phyloP scores from a whole-genome alignment of 257 asterid genomes.

The Solanum infundibuliforme region DNA sequence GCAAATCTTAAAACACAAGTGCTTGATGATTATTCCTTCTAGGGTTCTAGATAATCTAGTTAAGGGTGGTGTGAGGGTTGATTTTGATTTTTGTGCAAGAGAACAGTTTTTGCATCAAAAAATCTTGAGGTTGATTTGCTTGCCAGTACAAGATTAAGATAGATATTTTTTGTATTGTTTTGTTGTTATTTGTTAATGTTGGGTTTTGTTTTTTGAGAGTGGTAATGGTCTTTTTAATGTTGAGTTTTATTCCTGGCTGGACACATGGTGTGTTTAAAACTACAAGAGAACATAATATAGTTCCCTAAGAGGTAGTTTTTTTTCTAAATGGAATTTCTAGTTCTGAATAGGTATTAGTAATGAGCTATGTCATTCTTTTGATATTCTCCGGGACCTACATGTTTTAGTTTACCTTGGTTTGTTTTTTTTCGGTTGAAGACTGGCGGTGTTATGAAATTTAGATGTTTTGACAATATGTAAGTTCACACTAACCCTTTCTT shows the following conservation, averaged over 20 bases:
- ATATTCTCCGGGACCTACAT: not conserved
- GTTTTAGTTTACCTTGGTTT: not conserved
- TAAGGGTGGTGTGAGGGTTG: not conserved
- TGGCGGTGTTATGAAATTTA: not conserved
- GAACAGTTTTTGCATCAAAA: not conserved
- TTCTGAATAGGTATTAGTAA: not conserved
- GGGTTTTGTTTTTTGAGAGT: not conserved
- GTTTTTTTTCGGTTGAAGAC: not conserved
- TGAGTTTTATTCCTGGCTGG: not conserved
- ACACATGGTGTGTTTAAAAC: not conserved
- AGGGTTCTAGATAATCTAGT: not conserved
- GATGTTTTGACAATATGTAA: not conserved
- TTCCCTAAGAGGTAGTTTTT: not conserved
- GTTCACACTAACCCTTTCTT: not conserved
- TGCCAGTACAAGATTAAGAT: not conserved
- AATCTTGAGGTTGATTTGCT: not conserved
- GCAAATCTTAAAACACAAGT: not conserved
- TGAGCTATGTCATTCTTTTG: not conserved
- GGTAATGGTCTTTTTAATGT: not conserved
- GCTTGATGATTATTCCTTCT: not conserved
- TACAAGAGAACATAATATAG: not conserved
- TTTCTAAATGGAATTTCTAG: not conserved
- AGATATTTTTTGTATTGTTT: not conserved
- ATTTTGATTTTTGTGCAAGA: not conserved
- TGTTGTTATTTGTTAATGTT: not conserved